Percentiles rank a stretch among this genome's conserved stretches.
Conservation (phyloP, 495 filamentous ascomycete genomes). For the Talaromyces proteolyticus region DNA sequence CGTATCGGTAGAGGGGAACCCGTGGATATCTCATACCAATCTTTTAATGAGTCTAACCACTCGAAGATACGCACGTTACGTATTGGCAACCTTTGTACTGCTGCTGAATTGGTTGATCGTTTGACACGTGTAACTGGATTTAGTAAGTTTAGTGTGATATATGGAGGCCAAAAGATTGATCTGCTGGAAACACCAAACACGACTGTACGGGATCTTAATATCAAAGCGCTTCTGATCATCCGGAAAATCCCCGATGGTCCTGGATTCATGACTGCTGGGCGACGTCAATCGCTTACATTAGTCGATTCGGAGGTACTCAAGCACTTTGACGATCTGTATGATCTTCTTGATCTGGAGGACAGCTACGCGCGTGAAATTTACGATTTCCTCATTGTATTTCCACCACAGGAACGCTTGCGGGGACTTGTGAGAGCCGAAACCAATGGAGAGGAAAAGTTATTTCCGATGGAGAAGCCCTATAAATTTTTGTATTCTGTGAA, state of each 20-base stretch:
- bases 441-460: conserved; percentile 50
- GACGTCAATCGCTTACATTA: conserved; percentile 31
- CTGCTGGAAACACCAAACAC: conserved; percentile 31
- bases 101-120: conserved; percentile 56
- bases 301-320: conserved; percentile 73
- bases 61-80: conserved; percentile 51
- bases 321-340: conserved; percentile 83
- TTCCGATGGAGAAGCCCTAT: conserved; percentile 65
- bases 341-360: conserved; percentile 71
- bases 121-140: conserved; percentile 65
- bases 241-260: conserved; percentile 34
- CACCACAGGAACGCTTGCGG: conserved; percentile 57
- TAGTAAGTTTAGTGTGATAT: conserved; percentile 53
- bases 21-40: conserved; percentile 66
- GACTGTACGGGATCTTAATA: conserved; percentile 33
- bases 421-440: conserved; percentile 50
- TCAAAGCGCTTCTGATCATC: conserved; percentile 56
- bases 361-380: conserved; percentile 69
- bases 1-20: conserved; percentile 49
- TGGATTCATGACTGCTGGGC: conserved; percentile 18
- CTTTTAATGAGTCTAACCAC: conserved; percentile 53
- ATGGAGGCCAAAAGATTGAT: conserved; percentile 42
- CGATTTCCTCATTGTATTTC: conserved; percentile 67
- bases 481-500: conserved; percentile 69
- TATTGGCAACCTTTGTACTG: conserved; percentile 67